A percentile compares a stretch with the other conserved stretches of the same genome.
phyloP scores from a whole-genome alignment of 148 eudicot species.

The Vaccinium macrocarpon region DNA sequence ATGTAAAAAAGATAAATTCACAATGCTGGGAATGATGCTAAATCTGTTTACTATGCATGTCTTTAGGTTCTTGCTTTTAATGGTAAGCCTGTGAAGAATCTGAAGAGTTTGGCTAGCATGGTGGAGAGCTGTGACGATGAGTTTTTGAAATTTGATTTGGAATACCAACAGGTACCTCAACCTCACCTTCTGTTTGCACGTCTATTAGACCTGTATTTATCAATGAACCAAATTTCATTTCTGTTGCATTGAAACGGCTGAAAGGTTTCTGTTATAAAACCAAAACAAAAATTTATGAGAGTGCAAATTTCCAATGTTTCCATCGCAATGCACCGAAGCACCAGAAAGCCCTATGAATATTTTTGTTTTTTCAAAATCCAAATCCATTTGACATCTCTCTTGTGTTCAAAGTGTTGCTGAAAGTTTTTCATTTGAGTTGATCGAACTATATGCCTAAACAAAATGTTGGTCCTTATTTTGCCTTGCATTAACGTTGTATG shows the following conservation, averaged over 20 bases:
- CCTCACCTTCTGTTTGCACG: neutral
- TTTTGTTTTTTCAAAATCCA: neutral
- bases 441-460: neutral
- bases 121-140: slow-evolving; percentile 78
- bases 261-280: neutral
- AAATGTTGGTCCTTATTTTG: neutral
- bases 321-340: neutral
- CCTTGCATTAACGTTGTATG: neutral
- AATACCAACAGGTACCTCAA: slow-evolving; percentile 70
- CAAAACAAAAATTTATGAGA: neutral
- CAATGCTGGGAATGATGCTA: neutral
- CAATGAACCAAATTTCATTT: neutral
- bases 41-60: neutral
- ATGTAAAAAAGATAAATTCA: neutral
- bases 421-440: neutral
- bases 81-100: slow-evolving; percentile 78
- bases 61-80: slow-evolving; percentile 75
- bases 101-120: slow-evolving; percentile 86
- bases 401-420: neutral
- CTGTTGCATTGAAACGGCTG: neutral
- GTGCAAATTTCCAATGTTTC: neutral
- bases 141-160: slow-evolving; percentile 81
- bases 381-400: neutral
- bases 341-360: neutral
- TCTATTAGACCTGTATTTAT: neutral